Evolutionary conservation across 805 yeast species (phyloP).

Genomic region (Sugiyamaella americana): DNA sequence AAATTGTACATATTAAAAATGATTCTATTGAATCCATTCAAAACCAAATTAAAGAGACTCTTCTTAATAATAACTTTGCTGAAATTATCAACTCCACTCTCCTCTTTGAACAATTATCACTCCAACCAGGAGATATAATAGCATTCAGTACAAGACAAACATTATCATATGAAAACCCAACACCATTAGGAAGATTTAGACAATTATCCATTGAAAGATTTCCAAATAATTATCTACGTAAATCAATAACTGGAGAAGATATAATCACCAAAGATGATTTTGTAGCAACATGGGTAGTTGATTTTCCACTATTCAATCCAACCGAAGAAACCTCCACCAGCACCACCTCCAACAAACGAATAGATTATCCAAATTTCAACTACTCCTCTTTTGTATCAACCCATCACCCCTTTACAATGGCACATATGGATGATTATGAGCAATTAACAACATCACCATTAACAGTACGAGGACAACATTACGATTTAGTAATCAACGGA

Average conservation of each 20-base stretch:
- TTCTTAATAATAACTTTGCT: neutral
- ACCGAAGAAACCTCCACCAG: constrained; percentile 33
- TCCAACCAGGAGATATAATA: constrained; percentile 44
- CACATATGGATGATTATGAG: constrained; percentile 59
- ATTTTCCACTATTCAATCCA: constrained; percentile 90
- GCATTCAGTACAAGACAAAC: constrained; percentile 72
- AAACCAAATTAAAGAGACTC: neutral
- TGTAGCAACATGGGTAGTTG: constrained; percentile 65
- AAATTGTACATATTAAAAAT: constrained; percentile 4
- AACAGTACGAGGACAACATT: constrained; percentile 78
- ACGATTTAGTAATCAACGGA: constrained; percentile 90
- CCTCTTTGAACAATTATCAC: neutral
- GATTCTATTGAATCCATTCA: neutral
- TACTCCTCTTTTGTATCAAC: constrained; percentile 52
- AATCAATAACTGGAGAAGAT: constrained; percentile 17
- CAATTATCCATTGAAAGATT: constrained; percentile 58
- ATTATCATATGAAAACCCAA: constrained; percentile 82
- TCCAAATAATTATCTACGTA: constrained; percentile 48
- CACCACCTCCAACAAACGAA: constrained; percentile 2
- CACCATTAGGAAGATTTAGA: constrained; percentile 84
- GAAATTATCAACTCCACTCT: neutral
- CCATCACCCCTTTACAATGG: constrained; percentile 98
- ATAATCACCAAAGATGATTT: constrained; percentile 17
- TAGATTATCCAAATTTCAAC: constrained; percentile 57
- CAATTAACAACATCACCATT: constrained; percentile 50